phyloP scores from a whole-genome alignment of 169 alveolate species.

The Plasmodium knowlesi region DNA sequence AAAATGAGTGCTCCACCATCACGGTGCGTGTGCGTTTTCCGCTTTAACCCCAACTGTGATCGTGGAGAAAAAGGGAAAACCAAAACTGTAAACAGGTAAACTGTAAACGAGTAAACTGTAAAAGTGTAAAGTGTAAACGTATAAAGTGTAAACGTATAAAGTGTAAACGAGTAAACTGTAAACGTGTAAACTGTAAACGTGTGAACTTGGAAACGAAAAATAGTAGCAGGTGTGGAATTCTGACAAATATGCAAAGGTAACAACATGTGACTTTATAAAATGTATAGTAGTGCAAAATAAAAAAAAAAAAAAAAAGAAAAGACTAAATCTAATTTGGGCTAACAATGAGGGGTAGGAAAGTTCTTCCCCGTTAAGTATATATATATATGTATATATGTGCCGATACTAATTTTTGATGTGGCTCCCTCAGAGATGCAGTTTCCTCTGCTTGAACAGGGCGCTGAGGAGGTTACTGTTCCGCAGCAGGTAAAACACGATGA shows the following conservation, averaged over 20 bases:
- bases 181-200: neutral
- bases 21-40: too few relatives aligned
- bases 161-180: neutral
- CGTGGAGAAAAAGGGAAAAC: neutral
- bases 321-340: neutral
- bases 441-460: slow-evolving; percentile 12
- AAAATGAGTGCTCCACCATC: too few relatives aligned
- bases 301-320: neutral
- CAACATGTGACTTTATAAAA: neutral
- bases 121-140: neutral
- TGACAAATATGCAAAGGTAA: neutral
- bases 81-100: neutral
- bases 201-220: neutral
- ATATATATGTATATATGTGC: neutral
- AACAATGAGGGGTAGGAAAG: neutral
- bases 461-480: slow-evolving; percentile 27
- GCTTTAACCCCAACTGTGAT: too few relatives aligned
- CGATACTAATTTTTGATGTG: neutral
- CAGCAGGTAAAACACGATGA: slow-evolving; percentile 28
- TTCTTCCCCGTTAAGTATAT: neutral
- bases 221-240: neutral
- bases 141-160: neutral
- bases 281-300: neutral
- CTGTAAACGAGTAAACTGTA: neutral
- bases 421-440: slow-evolving; percentile 4